These are phyloP conservation scores for rapeseed (Brassica napus) DNA, from an alignment of 345 rosid genomes.

Conservation along the genomic window DNA sequence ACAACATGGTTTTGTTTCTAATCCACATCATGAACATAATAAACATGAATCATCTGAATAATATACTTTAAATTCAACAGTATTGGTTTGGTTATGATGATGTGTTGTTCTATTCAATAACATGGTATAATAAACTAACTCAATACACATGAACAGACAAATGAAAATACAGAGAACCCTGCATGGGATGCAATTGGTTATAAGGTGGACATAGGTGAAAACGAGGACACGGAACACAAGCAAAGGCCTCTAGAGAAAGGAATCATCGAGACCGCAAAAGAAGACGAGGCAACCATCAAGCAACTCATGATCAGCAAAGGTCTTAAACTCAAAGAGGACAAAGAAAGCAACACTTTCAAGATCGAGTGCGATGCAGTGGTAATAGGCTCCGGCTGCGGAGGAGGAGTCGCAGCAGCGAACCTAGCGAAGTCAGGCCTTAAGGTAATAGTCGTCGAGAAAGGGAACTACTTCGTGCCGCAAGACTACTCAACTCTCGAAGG, in stretches of 20 bases:
- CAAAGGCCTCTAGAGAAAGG: conserved; percentile 62
- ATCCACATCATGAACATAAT: background rate
- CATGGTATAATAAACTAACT: no score
- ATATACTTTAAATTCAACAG: background rate
- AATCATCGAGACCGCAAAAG: conserved; percentile 49
- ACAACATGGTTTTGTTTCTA: background rate
- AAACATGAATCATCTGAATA: no score
- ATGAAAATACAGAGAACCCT: conserved; percentile 54
- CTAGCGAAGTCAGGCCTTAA: conserved; percentile 64
- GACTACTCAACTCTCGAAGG: conserved; percentile 65
- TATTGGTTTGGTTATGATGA: background rate
- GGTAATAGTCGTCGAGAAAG: conserved; percentile 67
- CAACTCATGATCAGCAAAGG: conserved; percentile 52
- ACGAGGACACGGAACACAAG: conserved; percentile 24
- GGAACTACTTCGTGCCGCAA: conserved; percentile 56
- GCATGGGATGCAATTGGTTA: conserved; percentile 80
- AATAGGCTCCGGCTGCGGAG: conserved; percentile 70
- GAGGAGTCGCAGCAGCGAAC: conserved; percentile 72
- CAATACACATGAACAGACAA: conserved; percentile 39
- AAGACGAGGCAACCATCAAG: conserved; percentile 46
- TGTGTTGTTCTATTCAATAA: background rate
- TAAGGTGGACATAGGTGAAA: conserved; percentile 31
- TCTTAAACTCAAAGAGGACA: conserved; percentile 49
- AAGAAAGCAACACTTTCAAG: conserved; percentile 38
- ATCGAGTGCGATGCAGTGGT: conserved; percentile 66